phyloP scores from a whole-genome alignment of 2,329 filamentous ascomycete species.

The Penicillium sp. region DNA sequence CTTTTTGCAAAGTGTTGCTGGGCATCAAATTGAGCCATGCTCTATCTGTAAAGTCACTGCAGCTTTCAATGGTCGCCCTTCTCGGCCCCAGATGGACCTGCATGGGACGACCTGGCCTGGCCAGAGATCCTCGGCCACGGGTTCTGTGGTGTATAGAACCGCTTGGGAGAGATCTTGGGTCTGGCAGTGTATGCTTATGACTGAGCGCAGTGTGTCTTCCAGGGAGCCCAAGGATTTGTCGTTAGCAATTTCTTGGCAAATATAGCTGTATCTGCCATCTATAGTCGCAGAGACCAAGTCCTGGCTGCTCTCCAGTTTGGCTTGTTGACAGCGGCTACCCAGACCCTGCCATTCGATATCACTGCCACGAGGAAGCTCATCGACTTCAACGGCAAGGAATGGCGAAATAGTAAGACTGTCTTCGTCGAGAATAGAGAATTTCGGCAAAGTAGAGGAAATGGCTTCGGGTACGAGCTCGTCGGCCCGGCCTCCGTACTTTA shows the following conservation, averaged over 20 bases:
- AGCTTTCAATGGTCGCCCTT: conserved; percentile 35
- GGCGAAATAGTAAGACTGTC: conserved; percentile 53
- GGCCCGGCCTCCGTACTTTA: conserved; percentile 57
- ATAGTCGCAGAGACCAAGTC: conserved; percentile 23
- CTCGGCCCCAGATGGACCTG: conserved; percentile 40
- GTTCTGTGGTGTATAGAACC: conserved; percentile 37
- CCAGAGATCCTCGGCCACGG: conserved; percentile 23
- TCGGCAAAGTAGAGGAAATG: conserved; percentile 22
- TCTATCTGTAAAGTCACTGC: conserved; percentile 36
- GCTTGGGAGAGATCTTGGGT: conserved; percentile 25
- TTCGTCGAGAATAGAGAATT: conserved; percentile 27
- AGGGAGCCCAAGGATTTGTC: conserved; percentile 17
- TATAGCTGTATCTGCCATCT: conserved; percentile 27
- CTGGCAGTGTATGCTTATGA: conserved; percentile 21
- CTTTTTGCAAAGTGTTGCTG: neutral
- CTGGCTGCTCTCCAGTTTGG: conserved; percentile 23
- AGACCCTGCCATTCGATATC: conserved; percentile 81
- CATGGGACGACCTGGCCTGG: conserved; percentile 44
- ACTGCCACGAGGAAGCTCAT: conserved; percentile 70
- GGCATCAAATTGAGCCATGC: neutral
- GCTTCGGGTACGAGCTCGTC: conserved; percentile 33
- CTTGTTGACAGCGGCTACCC: conserved; percentile 51
- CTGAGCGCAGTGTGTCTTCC: conserved; percentile 23
- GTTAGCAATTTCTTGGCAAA: conserved; percentile 32
- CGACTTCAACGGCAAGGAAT: conserved; percentile 73